These are phyloP conservation scores for Anthoceros angustus DNA, from an alignment of 225 moss, liverwort and hornwort species.

Conservation along the genomic window DNA sequence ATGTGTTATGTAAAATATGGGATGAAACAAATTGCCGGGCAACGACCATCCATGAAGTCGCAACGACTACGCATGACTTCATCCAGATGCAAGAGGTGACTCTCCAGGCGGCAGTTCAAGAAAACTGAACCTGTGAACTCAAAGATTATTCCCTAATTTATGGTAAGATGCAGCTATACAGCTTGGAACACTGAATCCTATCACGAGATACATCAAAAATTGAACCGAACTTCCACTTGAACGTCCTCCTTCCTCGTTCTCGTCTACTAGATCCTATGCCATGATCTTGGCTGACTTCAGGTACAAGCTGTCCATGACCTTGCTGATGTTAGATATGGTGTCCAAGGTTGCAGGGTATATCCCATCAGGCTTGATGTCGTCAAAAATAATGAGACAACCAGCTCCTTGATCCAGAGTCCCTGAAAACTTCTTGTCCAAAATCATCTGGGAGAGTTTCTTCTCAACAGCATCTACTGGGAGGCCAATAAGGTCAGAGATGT, in stretches of 20 bases:
- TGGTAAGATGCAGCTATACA: too few species aligned
- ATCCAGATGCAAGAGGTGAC: too few species aligned
- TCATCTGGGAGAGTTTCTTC: constrained; percentile 92
- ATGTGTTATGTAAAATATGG: too few species aligned
- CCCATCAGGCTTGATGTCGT: constrained; percentile 77
- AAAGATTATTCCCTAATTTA: too few species aligned
- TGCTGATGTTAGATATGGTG: constrained; percentile 77
- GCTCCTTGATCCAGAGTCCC: constrained; percentile 95
- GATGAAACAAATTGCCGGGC: too few species aligned
- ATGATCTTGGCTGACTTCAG: constrained; percentile 41
- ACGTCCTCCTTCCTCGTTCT: not conserved
- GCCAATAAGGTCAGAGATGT: constrained; percentile 86
- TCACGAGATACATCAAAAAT: too few species aligned
- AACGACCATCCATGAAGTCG: too few species aligned
- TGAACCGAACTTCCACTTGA: too few species aligned
- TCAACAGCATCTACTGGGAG: constrained; percentile 82
- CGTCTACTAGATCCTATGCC: not conserved
- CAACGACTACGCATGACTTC: too few species aligned
- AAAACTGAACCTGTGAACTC: too few species aligned
- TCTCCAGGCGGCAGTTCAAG: too few species aligned
- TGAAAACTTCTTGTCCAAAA: constrained; percentile 90
- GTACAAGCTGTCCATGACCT: constrained; percentile 92
- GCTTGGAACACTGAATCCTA: too few species aligned
- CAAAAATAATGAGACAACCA: constrained; percentile 89
- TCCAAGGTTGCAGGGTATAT: constrained; percentile 90